Evolutionary conservation across 2,329 filamentous ascomycete species (phyloP), one percentile per base, ranked within the genome.

Genomic region (Biscogniauxia mediterranea): DNA sequence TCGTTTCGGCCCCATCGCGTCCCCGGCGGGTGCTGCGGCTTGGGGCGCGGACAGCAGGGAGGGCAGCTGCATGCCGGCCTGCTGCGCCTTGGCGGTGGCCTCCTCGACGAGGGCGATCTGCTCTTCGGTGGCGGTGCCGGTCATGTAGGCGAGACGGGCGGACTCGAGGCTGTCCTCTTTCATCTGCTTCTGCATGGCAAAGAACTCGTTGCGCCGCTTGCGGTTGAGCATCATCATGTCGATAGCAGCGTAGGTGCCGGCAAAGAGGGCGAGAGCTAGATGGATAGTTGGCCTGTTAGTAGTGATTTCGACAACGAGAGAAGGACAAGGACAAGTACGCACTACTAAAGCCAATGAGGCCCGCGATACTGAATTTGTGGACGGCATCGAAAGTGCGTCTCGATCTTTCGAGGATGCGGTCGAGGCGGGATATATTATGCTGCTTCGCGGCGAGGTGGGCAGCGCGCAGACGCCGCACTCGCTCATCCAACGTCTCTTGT

Each of bases 391-490:
- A 79, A 67, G 84, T 76, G 32, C 78, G 75, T 65, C 85, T 74
- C 59, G 81, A 80, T 32, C 67, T 71, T 61, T 79, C 78, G 57
- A 86, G 75, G 50, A 85, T 58, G 57, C 75, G 76, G 71, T 87
- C 85, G 59, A 83, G 74, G 62, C 72, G 75, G 64, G 84, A 86
- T 54, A 84, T 74, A 70, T 82, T 77, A 21, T 86, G 84, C 68
- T 83, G 80, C 75, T 85, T 85, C 53, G 88, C 86, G n/a, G 86
- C 86, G 61, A 86, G 80, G 73, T 89, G 87, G 63, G 88, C 87
- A 53, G 87, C 86, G 58, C 89, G 82, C 70, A 92, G 78, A 62
- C 89, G 82, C 65, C 85, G 83, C 42, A 92, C 89, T 69, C 88
- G 86, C 77, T 91, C 84, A 73, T 87, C 85, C 55, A 89, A 84